phyloP scores from a whole-genome alignment of 2,329 filamentous ascomycete species.

The Dactylellina parvicollis region DNA sequence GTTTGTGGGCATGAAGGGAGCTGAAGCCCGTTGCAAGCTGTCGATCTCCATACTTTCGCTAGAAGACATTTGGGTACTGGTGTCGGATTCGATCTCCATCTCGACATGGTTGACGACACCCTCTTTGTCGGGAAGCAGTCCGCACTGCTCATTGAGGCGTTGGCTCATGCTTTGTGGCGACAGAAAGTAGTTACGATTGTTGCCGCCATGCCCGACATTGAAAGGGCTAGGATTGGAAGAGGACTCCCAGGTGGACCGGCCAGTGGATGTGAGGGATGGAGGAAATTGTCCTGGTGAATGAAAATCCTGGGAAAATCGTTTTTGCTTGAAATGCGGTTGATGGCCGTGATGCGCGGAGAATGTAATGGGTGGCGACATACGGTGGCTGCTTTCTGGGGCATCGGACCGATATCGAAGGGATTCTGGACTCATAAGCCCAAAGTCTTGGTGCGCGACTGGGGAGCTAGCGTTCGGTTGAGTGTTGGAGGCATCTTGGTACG shows the following conservation, averaged over 20 bases:
- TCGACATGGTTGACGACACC: conserved; percentile 17
- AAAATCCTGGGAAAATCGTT: conserved; percentile 12
- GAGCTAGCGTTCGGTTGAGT: background rate
- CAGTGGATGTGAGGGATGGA: conserved; percentile 11
- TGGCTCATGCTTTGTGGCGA: background rate
- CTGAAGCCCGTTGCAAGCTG: background rate
- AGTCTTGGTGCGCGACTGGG: background rate
- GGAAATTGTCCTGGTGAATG: background rate
- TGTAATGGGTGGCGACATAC: background rate
- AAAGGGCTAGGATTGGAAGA: conserved; percentile 13
- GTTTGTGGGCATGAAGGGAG: conserved; percentile 21
- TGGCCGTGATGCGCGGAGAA: background rate
- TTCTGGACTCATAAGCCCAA: conserved; percentile 25
- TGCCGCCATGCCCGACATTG: background rate
- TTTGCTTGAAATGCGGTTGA: background rate
- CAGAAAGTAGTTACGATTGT: conserved; percentile 11
- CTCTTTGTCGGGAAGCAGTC: conserved; percentile 27
- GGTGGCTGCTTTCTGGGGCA: conserved; percentile 15
- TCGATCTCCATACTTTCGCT: conserved; percentile 26
- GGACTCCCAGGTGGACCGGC: conserved; percentile 21
- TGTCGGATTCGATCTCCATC: conserved; percentile 34
- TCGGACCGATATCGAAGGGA: conserved; percentile 15
- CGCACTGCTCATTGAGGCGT: conserved; percentile 10
- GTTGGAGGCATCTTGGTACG: background rate
- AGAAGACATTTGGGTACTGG: conserved; percentile 3